These are phyloP conservation scores for Neurospora sublineolata DNA, from an alignment of 495 filamentous ascomycete species.

Conservation along the genomic window DNA sequence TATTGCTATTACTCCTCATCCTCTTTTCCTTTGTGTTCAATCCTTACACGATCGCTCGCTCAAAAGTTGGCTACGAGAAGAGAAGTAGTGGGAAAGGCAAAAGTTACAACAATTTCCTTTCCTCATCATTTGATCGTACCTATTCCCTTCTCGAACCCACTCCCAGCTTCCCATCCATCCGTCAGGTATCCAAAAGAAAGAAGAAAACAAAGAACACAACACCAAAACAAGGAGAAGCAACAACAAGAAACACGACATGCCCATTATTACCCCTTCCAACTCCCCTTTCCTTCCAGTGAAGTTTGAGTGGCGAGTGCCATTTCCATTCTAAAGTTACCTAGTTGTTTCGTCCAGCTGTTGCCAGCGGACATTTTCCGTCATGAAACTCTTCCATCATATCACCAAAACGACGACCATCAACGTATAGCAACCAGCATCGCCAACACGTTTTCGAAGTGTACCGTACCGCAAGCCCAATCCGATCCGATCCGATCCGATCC, in stretches of 20 bases:
- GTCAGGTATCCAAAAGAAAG: neutral
- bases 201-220: neutral
- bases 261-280: neutral
- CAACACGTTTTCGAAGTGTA: neutral
- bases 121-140: neutral
- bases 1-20: too few species aligned
- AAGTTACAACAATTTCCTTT: neutral
- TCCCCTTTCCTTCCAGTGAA: neutral
- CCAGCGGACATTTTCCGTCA: too few species aligned
- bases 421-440: neutral
- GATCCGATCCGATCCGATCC: neutral
- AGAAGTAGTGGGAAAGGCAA: neutral
- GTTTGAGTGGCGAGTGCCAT: neutral
- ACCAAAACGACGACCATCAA: neutral
- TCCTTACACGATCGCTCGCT: too few species aligned
- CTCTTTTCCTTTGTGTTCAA: too few species aligned
- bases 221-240: neutral
- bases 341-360: too few species aligned
- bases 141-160: neutral
- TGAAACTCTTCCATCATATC: neutral
- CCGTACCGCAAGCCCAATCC: neutral
- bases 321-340: neutral
- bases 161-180: too few species aligned
- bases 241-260: neutral
- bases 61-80: neutral